phyloP scores from a whole-genome alignment of 2,329 filamentous ascomycete genomes.

The Neoarthrinium moseri region DNA sequence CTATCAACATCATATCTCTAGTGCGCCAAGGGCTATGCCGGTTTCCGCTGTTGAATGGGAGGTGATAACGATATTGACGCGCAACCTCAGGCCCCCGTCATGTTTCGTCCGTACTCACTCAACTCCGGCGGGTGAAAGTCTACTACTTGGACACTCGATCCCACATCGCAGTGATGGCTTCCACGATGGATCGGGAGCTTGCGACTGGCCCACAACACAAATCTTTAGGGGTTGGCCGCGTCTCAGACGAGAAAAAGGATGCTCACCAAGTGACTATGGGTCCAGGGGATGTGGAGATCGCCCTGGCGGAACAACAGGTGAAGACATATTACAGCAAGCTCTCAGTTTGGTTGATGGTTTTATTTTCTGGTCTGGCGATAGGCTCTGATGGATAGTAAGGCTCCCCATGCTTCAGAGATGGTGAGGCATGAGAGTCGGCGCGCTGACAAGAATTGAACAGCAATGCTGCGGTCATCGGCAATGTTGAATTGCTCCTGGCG shows the following conservation, averaged over 20 bases:
- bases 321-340: conserved; percentile 36
- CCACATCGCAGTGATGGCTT: background rate
- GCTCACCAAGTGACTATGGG: background rate
- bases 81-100: too few species aligned
- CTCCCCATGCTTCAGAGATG: background rate
- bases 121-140: too few species aligned
- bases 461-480: conserved; percentile 44
- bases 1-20: too few species aligned
- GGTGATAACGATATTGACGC: too few species aligned
- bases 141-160: too few species aligned
- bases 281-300: conserved; percentile 7
- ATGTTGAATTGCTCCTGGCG: conserved; percentile 39
- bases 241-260: background rate
- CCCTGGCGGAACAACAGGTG: conserved; percentile 5
- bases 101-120: too few species aligned
- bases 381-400: conserved; percentile 43
- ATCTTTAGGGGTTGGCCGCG: background rate
- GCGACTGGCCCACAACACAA: background rate
- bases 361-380: conserved; percentile 44
- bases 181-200: background rate
- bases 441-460: conserved; percentile 16
- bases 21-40: too few species aligned
- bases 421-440: too few species aligned
- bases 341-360: conserved; percentile 41
- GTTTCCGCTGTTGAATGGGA: too few species aligned